Percentiles rank a stretch among this genome's conserved stretches.
Evolutionary conservation across 139 green algal genomes (phyloP).

Genomic region (Chlamydomonas sp.): DNA sequence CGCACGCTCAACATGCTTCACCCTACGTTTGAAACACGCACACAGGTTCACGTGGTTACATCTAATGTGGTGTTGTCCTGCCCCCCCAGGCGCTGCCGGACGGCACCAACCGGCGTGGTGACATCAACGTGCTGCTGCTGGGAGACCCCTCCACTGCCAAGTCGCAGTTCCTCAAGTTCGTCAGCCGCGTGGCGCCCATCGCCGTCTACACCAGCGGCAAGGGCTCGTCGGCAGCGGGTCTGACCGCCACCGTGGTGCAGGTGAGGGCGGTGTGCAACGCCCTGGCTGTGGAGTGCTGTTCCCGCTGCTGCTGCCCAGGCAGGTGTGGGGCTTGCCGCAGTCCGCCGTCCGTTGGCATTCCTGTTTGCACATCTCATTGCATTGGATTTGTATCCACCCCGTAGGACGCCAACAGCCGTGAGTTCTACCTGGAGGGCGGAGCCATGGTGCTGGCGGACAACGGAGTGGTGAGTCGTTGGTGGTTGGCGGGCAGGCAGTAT

Average conservation of each 20-base stretch:
- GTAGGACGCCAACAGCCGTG: slow-evolving; percentile 56
- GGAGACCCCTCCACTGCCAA: slow-evolving; percentile 98
- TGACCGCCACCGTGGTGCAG: slow-evolving; percentile 93
- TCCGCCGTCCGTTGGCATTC: too few relatives aligned
- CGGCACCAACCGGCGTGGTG: slow-evolving; percentile 87
- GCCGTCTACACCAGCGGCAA: slow-evolving; percentile 98
- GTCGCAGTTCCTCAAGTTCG: slow-evolving; percentile 99
- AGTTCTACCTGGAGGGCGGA: slow-evolving; percentile 84
- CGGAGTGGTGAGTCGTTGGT: slow-evolving; percentile 78
- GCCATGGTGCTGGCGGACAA: slow-evolving; percentile 99
- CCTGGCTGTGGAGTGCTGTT: too few relatives aligned
- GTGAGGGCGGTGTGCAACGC: background rate
- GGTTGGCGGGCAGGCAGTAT: background rate
- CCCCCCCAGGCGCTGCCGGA: slow-evolving; percentile 81
- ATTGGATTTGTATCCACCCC: background rate
- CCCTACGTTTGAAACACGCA: too few relatives aligned
- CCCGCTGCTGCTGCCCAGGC: too few relatives aligned
- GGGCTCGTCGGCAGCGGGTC: slow-evolving; percentile 92
- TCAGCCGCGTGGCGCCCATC: slow-evolving; percentile 87
- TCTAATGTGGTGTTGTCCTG: background rate
- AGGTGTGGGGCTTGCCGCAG: too few relatives aligned
- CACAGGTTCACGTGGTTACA: too few relatives aligned
- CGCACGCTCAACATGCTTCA: background rate
- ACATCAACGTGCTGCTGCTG: slow-evolving; percentile 99
- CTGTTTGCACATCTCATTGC: too few relatives aligned